Percentiles rank a stretch among this genome's conserved stretches.
These are phyloP conservation scores for Mycena amicta DNA, from an alignment of 768 basidiomycete genomes.

Conservation along the genomic window DNA sequence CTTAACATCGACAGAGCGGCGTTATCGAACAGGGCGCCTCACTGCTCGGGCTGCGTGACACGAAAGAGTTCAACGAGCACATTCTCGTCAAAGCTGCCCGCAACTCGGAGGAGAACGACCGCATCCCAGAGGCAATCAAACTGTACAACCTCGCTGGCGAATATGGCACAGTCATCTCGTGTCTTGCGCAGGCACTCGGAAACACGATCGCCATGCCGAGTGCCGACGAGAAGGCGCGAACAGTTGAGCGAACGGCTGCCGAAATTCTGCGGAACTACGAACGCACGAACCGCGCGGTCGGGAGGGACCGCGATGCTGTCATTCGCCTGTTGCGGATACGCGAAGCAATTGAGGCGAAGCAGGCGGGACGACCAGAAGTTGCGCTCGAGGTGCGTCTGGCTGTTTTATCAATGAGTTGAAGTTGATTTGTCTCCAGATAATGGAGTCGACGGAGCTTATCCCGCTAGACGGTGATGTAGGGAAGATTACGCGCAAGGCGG, in stretches of 20 bases:
- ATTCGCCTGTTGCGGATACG: conserved; percentile 77
- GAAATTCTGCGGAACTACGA: conserved; percentile 84
- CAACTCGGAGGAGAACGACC: conserved; percentile 81
- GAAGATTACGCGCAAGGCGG: conserved; percentile 82
- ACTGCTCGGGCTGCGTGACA: conserved; percentile 71
- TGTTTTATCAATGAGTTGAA: background rate
- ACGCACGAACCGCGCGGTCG: conserved; percentile 71
- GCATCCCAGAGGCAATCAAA: conserved; percentile 88
- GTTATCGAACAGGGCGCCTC: conserved; percentile 82
- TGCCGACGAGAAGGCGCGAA: conserved; percentile 62
- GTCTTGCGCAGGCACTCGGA: conserved; percentile 86
- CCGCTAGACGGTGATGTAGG: conserved; percentile 85
- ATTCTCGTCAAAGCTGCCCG: conserved; percentile 85
- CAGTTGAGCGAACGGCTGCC: conserved; percentile 71
- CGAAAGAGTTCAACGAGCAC: conserved; percentile 71
- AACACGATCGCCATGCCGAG: conserved; percentile 73
- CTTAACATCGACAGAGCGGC: conserved; percentile 68
- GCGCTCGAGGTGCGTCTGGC: conserved; percentile 60
- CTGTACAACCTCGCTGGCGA: conserved; percentile 94
- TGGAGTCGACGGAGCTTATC: conserved; percentile 85
- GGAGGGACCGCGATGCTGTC: conserved; percentile 73
- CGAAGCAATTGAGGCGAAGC: conserved; percentile 78
- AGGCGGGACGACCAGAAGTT: conserved; percentile 68
- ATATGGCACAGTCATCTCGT: conserved; percentile 83
- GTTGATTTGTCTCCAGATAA: conserved; percentile 51